Evolutionary conservation across 2,329 filamentous ascomycete species (phyloP).

Genomic region (Phoma sp.): DNA sequence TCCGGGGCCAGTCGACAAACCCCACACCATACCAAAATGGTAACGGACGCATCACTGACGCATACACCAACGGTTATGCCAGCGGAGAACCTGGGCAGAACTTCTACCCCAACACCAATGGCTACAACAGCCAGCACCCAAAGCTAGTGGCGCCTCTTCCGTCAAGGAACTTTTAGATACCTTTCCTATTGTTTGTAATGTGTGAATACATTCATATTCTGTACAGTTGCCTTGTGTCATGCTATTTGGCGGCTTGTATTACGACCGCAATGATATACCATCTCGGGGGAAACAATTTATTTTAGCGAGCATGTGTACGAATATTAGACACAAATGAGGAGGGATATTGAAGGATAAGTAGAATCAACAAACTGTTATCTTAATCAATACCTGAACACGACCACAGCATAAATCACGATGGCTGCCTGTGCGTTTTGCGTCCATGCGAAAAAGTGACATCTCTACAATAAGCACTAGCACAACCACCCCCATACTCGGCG

Average conservation of each 20-base stretch:
- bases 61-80: slow-evolving; percentile 25
- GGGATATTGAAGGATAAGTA: too few species aligned
- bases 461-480: too few species aligned
- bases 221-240: background rate
- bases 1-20: slow-evolving; percentile 26
- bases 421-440: too few species aligned
- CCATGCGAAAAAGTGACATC: too few species aligned
- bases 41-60: slow-evolving; percentile 17
- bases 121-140: slow-evolving; percentile 26
- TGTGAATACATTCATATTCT: slow-evolving; percentile 14
- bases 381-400: too few species aligned
- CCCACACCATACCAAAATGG: slow-evolving; percentile 18
- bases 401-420: too few species aligned
- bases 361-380: too few species aligned
- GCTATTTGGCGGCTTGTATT: background rate
- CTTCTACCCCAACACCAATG: slow-evolving; percentile 27
- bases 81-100: slow-evolving; percentile 24
- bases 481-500: too few species aligned
- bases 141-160: slow-evolving; percentile 33
- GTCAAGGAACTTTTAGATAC: slow-evolving; percentile 39
- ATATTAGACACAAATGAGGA: background rate
- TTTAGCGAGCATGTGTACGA: background rate
- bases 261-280: slow-evolving; percentile 1
- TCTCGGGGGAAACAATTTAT: background rate
- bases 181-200: slow-evolving; percentile 8